phyloP scores from a whole-genome alignment of 2,329 filamentous ascomycete genomes.

The Rutstroemia sp. region DNA sequence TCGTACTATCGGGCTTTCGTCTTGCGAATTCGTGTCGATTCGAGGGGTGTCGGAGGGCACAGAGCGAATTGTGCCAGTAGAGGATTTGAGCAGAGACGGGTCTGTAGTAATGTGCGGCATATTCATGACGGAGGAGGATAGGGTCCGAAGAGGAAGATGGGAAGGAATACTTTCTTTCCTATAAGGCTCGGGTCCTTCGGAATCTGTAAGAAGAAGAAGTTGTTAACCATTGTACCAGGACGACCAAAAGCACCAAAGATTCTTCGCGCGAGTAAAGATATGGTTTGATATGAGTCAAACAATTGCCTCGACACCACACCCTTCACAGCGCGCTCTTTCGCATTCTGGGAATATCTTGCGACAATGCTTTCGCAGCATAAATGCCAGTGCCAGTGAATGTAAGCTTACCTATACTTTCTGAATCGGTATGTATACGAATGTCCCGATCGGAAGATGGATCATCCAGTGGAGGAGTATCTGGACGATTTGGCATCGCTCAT shows the following conservation, averaged over 20 bases:
- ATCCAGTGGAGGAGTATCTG: slow-evolving; percentile 10
- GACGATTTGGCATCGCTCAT: slow-evolving; percentile 19
- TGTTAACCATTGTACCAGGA: slow-evolving; percentile 4
- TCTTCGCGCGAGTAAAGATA: neutral
- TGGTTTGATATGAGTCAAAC: neutral
- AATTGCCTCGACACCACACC: neutral
- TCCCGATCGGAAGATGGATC: slow-evolving; percentile 8
- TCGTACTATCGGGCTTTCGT: slow-evolving; percentile 5
- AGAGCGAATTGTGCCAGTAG: slow-evolving; percentile 24
- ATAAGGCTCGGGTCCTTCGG: neutral
- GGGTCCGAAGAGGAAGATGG: slow-evolving; percentile 6
- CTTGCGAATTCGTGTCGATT: slow-evolving; percentile 11
- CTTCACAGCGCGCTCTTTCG: too few species aligned
- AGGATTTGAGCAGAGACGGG: slow-evolving; percentile 12
- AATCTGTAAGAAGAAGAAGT: neutral
- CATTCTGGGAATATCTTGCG: neutral
- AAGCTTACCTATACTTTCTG: slow-evolving; percentile 14
- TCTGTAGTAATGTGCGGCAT: slow-evolving; percentile 11
- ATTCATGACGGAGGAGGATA: slow-evolving; percentile 24
- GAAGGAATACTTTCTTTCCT: neutral
- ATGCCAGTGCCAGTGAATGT: neutral
- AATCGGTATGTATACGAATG: slow-evolving; percentile 15
- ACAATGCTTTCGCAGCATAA: neutral
- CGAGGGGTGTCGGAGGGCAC: slow-evolving; percentile 21
- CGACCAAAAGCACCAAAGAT: neutral